Conservation (phyloP, 352 stramenopile species). For the Phytophthora sp. region DNA sequence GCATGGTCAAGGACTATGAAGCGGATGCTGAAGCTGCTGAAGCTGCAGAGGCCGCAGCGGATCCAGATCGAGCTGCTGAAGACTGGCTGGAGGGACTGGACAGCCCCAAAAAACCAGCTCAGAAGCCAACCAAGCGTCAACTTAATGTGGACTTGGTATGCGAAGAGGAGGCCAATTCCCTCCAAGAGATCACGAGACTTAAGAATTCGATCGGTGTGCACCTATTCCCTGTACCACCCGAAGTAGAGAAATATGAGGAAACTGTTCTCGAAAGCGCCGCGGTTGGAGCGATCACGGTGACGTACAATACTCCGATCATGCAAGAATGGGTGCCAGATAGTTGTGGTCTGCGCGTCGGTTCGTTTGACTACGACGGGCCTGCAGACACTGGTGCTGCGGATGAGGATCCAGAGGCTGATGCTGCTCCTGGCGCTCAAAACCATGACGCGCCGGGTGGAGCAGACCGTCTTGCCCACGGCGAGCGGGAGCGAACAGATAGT, state of each 20-base stretch:
- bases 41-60: constrained; percentile 20
- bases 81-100: constrained; percentile 33
- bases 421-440: background rate
- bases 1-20: constrained; percentile 38
- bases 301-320: constrained; percentile 77
- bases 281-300: constrained; percentile 63
- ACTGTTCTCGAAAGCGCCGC: constrained; percentile 57
- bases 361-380: constrained; percentile 42
- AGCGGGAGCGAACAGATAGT: constrained; percentile 4
- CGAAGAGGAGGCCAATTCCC: constrained; percentile 45
- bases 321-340: constrained; percentile 71
- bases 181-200: constrained; percentile 44
- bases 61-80: constrained; percentile 24
- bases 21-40: constrained; percentile 27
- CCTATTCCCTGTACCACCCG: constrained; percentile 63
- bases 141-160: constrained; percentile 70
- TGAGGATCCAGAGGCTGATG: constrained; percentile 9
- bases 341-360: constrained; percentile 58
- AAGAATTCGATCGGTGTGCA: constrained; percentile 76
- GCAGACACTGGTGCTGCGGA: background rate
- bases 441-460: background rate
- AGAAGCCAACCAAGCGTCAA: constrained; percentile 17
- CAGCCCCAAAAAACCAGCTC: constrained; percentile 23
- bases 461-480: background rate
- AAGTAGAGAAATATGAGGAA: constrained; percentile 64